Evolutionary conservation across 306 rosid genomes (phyloP).

Genomic region (Dalbergia cochinchinensis): DNA sequence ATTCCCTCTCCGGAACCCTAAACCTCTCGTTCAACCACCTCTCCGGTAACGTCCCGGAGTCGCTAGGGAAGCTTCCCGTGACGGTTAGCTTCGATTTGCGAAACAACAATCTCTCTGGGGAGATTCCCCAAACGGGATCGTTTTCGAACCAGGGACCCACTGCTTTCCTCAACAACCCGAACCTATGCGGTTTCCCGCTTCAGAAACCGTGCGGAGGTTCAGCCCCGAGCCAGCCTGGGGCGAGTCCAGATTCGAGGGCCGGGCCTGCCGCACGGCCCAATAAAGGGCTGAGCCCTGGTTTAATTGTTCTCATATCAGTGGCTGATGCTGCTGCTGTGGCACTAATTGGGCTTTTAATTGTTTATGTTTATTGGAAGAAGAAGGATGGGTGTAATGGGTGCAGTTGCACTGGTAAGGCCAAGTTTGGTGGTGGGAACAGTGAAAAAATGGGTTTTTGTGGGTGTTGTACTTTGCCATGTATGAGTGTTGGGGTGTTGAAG

Average conservation of each 20-base stretch:
- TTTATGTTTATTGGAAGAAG: conserved; percentile 86
- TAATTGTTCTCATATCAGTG: conserved; percentile 75
- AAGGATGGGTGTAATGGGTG: conserved; percentile 79
- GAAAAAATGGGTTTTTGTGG: conserved; percentile 50
- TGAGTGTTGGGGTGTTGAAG: conserved; percentile 49
- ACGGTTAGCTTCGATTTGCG: conserved; percentile 85
- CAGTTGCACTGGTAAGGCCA: conserved; percentile 77
- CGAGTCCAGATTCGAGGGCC: conserved; percentile 48
- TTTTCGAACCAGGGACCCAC: conserved; percentile 95
- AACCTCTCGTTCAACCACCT: conserved; percentile 89
- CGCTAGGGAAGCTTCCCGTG: conserved; percentile 79
- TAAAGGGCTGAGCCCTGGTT: conserved; percentile 77
- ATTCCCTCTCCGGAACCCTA: conserved; percentile 81
- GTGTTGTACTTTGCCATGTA: conserved; percentile 58
- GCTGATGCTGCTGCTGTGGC: conserved; percentile 93
- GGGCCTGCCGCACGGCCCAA: not conserved
- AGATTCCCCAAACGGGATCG: conserved; percentile 93
- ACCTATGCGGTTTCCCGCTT: conserved; percentile 86
- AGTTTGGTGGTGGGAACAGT: conserved; percentile 64
- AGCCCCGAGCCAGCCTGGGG: conserved; percentile 47
- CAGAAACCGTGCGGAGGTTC: conserved; percentile 70
- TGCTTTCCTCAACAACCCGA: conserved; percentile 82
- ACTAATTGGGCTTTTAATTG: conserved; percentile 68
- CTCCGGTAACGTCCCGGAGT: conserved; percentile 72
- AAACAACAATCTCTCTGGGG: conserved; percentile 79